A percentile compares a stretch with the other conserved stretches of the same genome.
These are phyloP conservation scores for Aphanocladium album DNA, from an alignment of 2,329 filamentous ascomycete species.

Conservation along the genomic window DNA sequence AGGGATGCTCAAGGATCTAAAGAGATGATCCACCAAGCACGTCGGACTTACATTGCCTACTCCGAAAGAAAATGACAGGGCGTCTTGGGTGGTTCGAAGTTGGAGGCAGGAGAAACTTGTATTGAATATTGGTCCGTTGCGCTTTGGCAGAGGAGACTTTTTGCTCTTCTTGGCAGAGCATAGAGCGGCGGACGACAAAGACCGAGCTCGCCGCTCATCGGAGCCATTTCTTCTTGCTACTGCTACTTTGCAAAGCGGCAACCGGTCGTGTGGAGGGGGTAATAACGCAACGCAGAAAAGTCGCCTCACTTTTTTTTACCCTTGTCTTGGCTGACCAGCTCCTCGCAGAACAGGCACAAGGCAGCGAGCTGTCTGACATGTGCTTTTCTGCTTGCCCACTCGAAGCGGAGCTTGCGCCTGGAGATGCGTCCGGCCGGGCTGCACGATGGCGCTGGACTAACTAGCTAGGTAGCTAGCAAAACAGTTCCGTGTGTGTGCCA, in stretches of 20 bases:
- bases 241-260: neutral
- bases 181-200: neutral
- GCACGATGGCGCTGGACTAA: constrained; percentile 1
- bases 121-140: neutral
- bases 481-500: neutral
- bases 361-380: constrained; percentile 21
- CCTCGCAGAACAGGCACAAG: constrained; percentile 13
- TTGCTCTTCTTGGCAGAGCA: neutral
- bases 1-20: neutral
- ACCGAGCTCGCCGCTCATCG: neutral
- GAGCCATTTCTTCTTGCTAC: neutral
- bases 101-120: neutral
- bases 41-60: neutral
- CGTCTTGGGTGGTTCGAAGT: neutral
- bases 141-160: neutral
- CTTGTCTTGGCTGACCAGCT: constrained; percentile 17
- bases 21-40: neutral
- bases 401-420: neutral
- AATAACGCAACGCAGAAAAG: neutral
- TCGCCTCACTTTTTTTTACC: constrained; percentile 12
- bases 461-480: neutral
- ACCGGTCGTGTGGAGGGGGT: neutral
- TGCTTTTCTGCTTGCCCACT: constrained; percentile 11
- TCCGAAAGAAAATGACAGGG: neutral
- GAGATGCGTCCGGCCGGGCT: constrained; percentile 6